Percentiles rank a stretch among this genome's conserved stretches.
Conservation (phyloP, 164 flowering plant species). For the Aristolochia californica region DNA sequence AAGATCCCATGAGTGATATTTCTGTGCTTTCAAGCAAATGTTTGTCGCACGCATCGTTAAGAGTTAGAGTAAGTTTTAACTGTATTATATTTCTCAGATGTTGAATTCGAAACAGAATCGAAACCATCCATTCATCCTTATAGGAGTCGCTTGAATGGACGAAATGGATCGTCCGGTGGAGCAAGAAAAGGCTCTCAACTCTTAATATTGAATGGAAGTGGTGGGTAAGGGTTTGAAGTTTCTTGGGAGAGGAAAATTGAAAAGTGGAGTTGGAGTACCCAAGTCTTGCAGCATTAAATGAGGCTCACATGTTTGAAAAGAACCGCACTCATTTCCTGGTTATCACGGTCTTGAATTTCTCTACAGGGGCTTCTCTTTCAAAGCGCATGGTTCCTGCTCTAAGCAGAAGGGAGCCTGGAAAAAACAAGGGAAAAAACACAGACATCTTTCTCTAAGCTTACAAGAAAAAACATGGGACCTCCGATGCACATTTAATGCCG, state of each 20-base stretch:
- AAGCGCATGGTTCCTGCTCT: conserved; percentile 6
- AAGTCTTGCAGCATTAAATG: conserved; percentile 10
- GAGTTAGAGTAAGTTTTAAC: too few species aligned
- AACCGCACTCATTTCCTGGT: conserved; percentile 9
- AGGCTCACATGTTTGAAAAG: conserved; percentile 10
- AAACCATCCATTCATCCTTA: too few species aligned
- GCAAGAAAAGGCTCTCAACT: too few species aligned
- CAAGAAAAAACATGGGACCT: conserved; percentile 5
- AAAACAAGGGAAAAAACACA: conserved; percentile 4
- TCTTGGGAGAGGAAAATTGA: conserved; percentile 6
- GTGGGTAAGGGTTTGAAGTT: neutral
- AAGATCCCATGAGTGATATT: too few species aligned
- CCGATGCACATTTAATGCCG: conserved; percentile 9
- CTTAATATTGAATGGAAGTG: too few species aligned
- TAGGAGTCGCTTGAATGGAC: too few species aligned
- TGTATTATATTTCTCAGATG: too few species aligned
- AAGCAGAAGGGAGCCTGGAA: conserved; percentile 2
- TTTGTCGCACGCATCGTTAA: neutral
- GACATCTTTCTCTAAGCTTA: conserved; percentile 9
- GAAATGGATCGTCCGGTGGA: too few species aligned
- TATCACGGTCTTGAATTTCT: neutral
- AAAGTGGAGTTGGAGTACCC: conserved; percentile 2
- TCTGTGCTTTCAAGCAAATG: neutral
- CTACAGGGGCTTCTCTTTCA: neutral
- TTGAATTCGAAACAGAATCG: too few species aligned